These are phyloP conservation scores for Chrysosporium queenslandicum DNA, from an alignment of 2,329 filamentous ascomycete species.

Conservation along the genomic window DNA sequence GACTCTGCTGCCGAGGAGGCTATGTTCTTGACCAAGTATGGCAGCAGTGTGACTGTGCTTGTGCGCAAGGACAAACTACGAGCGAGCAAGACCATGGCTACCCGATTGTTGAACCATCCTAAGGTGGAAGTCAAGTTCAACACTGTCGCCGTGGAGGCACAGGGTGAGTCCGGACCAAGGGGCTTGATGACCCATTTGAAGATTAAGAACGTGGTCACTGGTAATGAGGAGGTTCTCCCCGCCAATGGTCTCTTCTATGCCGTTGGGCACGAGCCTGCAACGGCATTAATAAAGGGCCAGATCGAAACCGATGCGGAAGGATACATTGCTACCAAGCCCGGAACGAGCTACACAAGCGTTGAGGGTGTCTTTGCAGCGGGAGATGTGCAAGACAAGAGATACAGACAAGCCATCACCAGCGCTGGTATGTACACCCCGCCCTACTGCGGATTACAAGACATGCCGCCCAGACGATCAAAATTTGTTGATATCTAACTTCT, in stretches of 20 bases:
- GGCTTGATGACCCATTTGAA: slow-evolving; percentile 82
- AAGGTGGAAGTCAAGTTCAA: slow-evolving; percentile 90
- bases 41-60: slow-evolving; percentile 84
- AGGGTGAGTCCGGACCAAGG: slow-evolving; percentile 62
- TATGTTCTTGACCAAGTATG: slow-evolving; percentile 96
- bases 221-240: slow-evolving; percentile 69
- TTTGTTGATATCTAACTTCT: not conserved
- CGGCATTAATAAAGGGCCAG: slow-evolving; percentile 79
- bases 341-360: slow-evolving; percentile 76
- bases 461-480: no score
- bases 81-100: slow-evolving; percentile 86
- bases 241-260: slow-evolving; percentile 96
- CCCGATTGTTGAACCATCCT: slow-evolving; percentile 66
- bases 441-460: no score
- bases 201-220: slow-evolving; percentile 67
- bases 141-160: slow-evolving; percentile 68
- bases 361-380: slow-evolving; percentile 92
- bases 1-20: slow-evolving; percentile 97
- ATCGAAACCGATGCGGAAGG: slow-evolving; percentile 79
- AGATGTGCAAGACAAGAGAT: slow-evolving; percentile 97
- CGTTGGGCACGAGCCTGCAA: slow-evolving; percentile 92
- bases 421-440: slow-evolving; percentile 55
- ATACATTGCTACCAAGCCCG: slow-evolving; percentile 81
- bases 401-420: slow-evolving; percentile 94
- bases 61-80: slow-evolving; percentile 79